Conservation (phyloP, 1,139 yeast species). For the Pichia kudriavzevii region DNA sequence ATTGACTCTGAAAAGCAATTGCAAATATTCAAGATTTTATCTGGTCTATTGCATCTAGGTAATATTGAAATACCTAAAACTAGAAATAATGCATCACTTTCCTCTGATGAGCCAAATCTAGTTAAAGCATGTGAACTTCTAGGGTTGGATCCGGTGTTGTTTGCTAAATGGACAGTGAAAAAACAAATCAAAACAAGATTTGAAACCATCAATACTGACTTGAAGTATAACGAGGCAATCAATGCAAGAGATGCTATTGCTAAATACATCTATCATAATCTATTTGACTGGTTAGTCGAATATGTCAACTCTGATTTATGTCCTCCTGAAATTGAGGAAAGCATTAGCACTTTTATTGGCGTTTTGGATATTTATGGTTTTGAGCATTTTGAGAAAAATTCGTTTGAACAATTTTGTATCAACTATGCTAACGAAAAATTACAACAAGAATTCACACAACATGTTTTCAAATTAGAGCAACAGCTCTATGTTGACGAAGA, state of each 20-base stretch:
- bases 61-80: slow-evolving; percentile 84
- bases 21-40: slow-evolving; percentile 68
- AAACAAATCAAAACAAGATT: slow-evolving; percentile 90
- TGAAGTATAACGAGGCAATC: slow-evolving; percentile 75
- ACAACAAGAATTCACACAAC: slow-evolving; percentile 96
- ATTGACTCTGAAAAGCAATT: slow-evolving; percentile 52
- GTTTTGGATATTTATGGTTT: slow-evolving; percentile 96
- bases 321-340: slow-evolving; percentile 53
- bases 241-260: slow-evolving; percentile 97
- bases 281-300: slow-evolving; percentile 92
- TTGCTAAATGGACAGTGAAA: slow-evolving; percentile 90
- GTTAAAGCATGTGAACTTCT: slow-evolving; percentile 78
- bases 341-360: slow-evolving; percentile 77
- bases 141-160: slow-evolving; percentile 65
- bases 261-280: slow-evolving; percentile 83
- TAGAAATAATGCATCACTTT: slow-evolving; percentile 73
- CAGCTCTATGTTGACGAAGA: slow-evolving; percentile 90
- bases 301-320: slow-evolving; percentile 78
- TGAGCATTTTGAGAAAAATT: slow-evolving; percentile 89
- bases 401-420: slow-evolving; percentile 96
- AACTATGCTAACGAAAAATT: slow-evolving; percentile 96
- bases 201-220: slow-evolving; percentile 81
- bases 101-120: slow-evolving; percentile 81
- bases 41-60: slow-evolving; percentile 90
- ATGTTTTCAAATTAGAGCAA: slow-evolving; percentile 93